Base-by-base conservation (phyloP, 176 grass and related monocot genomes). In the Chloris gayana region DNA sequence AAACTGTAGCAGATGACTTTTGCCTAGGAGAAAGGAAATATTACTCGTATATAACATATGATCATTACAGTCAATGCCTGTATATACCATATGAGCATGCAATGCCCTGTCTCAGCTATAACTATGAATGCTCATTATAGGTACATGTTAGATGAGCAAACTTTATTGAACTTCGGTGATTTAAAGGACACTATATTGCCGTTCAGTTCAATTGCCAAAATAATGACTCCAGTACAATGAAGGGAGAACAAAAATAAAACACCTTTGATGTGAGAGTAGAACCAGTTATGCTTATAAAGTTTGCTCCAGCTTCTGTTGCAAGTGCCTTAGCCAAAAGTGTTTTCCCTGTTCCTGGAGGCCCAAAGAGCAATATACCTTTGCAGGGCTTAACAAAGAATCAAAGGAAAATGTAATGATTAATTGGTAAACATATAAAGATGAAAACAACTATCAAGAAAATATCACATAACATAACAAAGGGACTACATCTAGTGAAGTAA, bases 271-370 rank as follows among this genome's bases (percentile, higher is more conserved):
- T 94, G 54, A 98, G 88, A 74, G 90, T 87, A 58, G 95, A 98
- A 87, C 90, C 90, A 56, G 92, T 94, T 71, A 98, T 87, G 78
- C 86, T 94, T 51, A 97, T 90, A 88, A 97, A 97, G 84, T 94
- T 97, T 82, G 95, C 89, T 86, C 91, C 95, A 85, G 95, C 87
- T 94, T 94, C 95, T 62, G 95, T 98, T 76, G 95, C 92, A 72
- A 98, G 95, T 83, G 95, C 95, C 84, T 98, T 98, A 67, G 95
- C 95, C 70, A 98, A 81, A 82, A 98, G 92, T 68, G 95, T 98
- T 89, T 98, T 98, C 41, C 95, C 95, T 37, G 95, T 98, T 77
- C 95, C 95, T 67, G 95, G 95, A 84, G 95, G 95, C 45, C 92
- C 95, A 85, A 98, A 98, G 64, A 98, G 92, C 82, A 98, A 89